These are phyloP conservation scores for Linum lewisii DNA, from an alignment of 345 rosid species.

Conservation along the genomic window DNA sequence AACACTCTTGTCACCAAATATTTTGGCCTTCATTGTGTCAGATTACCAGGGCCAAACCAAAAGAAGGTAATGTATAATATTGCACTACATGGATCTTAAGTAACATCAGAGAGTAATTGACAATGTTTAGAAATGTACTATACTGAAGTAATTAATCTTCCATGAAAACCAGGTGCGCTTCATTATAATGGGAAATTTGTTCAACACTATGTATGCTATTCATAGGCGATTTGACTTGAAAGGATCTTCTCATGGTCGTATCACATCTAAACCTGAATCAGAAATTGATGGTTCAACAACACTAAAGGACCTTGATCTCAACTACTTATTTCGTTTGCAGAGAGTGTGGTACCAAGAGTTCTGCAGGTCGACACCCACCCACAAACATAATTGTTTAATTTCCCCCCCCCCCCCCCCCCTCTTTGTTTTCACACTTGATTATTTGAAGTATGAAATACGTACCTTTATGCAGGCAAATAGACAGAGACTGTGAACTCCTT, in stretches of 20 bases:
- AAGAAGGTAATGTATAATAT: background rate
- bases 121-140: too few species aligned
- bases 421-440: background rate
- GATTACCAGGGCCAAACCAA: slow-evolving; percentile 28
- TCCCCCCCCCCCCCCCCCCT: background rate
- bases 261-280: slow-evolving; percentile 67
- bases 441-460: background rate
- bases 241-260: slow-evolving; percentile 96
- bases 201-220: slow-evolving; percentile 58
- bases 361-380: slow-evolving; percentile 46
- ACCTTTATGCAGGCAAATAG: slow-evolving; percentile 66
- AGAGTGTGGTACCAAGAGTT: slow-evolving; percentile 81
- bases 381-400: background rate
- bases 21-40: slow-evolving; percentile 68
- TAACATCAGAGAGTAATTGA: too few species aligned
- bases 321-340: slow-evolving; percentile 59
- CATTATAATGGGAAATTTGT: slow-evolving; percentile 91
- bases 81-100: too few species aligned
- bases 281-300: slow-evolving; percentile 85
- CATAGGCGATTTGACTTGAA: slow-evolving; percentile 92
- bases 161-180: slow-evolving; percentile 56
- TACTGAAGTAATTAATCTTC: background rate
- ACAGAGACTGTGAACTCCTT: slow-evolving; percentile 85
- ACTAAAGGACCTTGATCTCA: slow-evolving; percentile 95
- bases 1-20: slow-evolving; percentile 60